These are phyloP conservation scores for Candida fluviatilis DNA, from an alignment of 805 yeast genomes.

Conservation along the genomic window DNA sequence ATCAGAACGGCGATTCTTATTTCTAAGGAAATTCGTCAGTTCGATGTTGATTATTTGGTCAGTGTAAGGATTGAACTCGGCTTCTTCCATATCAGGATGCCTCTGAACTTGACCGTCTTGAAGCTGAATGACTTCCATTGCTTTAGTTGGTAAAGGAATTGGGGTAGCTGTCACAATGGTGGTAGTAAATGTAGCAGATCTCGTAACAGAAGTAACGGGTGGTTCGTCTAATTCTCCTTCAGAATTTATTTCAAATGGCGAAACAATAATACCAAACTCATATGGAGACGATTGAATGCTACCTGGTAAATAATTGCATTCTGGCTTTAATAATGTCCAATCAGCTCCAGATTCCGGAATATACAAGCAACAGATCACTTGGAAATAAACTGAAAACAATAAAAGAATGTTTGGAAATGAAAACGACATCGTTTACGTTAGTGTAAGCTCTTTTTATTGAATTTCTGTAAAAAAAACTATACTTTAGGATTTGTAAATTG, in stretches of 20 bases:
- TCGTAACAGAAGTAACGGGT: conserved; percentile 7
- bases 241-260: conserved; percentile 17
- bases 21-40: background rate
- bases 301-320: conserved; percentile 10
- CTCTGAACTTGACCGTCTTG: conserved; percentile 29
- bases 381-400: background rate
- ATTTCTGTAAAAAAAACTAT: no score
- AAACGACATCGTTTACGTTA: background rate
- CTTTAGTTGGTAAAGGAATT: conserved; percentile 21
- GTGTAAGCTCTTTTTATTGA: no score
- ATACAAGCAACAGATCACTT: conserved; percentile 7
- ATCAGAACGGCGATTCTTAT: conserved; percentile 3
- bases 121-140: conserved; percentile 19
- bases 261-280: conserved; percentile 32
- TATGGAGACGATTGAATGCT: conserved; percentile 27
- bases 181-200: conserved; percentile 14
- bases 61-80: conserved; percentile 1
- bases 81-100: conserved; percentile 1
- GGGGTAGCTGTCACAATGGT: conserved; percentile 10
- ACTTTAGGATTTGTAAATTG: no score
- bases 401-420: background rate
- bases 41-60: background rate
- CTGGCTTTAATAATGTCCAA: conserved; percentile 32
- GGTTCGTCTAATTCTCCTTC: conserved; percentile 20
- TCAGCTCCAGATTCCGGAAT: conserved; percentile 30